A percentile compares a stretch with the other conserved stretches of the same genome.
Evolutionary conservation across 2,329 filamentous ascomycete genomes (phyloP).

Genomic region (Chaetomiaceae sp.): DNA sequence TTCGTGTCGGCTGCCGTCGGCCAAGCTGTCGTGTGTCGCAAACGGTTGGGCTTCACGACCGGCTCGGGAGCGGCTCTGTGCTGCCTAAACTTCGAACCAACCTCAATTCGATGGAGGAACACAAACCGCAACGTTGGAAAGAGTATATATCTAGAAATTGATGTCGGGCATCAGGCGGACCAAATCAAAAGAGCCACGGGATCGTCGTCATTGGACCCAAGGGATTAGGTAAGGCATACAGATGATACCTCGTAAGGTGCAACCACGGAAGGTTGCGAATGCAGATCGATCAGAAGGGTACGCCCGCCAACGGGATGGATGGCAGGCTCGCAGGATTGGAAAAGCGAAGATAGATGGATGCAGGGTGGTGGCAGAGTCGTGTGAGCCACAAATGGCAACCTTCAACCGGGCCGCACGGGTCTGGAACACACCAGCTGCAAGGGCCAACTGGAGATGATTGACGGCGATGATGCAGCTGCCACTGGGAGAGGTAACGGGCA

Average conservation of each 20-base stretch:
- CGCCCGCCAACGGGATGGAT: too few relatives aligned
- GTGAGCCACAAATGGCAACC: not conserved
- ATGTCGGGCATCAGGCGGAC: conserved; percentile 22
- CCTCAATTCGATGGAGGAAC: too few relatives aligned
- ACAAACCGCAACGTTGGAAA: too few relatives aligned
- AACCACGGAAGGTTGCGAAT: not conserved
- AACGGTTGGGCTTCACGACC: not conserved
- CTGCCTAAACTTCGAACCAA: too few relatives aligned
- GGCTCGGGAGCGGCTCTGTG: conserved; percentile 8
- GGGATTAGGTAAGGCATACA: not conserved
- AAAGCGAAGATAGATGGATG: conserved; percentile 2
- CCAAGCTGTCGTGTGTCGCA: not conserved
- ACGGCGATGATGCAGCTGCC: not conserved
- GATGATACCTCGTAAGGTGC: not conserved
- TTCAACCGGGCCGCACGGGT: not conserved
- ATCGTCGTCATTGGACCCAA: conserved; percentile 16
- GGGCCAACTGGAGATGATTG: not conserved
- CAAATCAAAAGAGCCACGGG: conserved; percentile 28
- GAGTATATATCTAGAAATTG: not conserved
- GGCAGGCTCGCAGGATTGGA: too few relatives aligned
- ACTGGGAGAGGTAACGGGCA: not conserved
- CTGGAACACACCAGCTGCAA: not conserved
- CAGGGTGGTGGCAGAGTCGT: too few relatives aligned
- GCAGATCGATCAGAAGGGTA: too few relatives aligned
- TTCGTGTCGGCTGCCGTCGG: conserved; percentile 2